These are phyloP conservation scores for Chlorella sp. DNA, from an alignment of 139 green algal genomes.

Conservation along the genomic window DNA sequence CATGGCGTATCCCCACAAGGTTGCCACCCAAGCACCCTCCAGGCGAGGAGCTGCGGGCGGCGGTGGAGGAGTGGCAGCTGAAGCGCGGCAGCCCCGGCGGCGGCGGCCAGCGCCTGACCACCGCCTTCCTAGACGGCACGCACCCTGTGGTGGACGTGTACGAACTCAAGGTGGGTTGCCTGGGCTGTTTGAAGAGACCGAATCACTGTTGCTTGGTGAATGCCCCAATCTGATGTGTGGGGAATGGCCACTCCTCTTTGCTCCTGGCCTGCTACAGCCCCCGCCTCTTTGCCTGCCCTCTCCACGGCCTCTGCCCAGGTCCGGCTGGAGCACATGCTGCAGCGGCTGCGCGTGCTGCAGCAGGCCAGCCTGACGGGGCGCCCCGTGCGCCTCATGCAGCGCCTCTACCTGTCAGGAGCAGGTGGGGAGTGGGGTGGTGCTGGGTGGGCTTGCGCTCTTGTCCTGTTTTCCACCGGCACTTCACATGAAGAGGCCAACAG, in stretches of 20 bases:
- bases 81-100: conserved; percentile 35
- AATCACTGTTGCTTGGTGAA: too few relatives aligned
- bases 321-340: conserved; percentile 86
- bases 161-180: conserved; percentile 82
- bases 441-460: too few relatives aligned
- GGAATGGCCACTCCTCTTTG: not conserved
- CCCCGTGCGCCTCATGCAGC: conserved; percentile 61
- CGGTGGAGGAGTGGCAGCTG: conserved; percentile 81
- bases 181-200: too few relatives aligned
- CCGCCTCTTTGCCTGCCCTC: not conserved
- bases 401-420: conserved; percentile 83
- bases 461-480: too few relatives aligned
- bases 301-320: conserved; percentile 48
- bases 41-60: conserved; percentile 66
- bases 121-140: conserved; percentile 86
- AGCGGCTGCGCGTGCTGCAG: conserved; percentile 77
- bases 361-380: conserved; percentile 60
- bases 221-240: too few relatives aligned
- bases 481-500: too few relatives aligned
- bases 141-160: conserved; percentile 88
- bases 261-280: too few relatives aligned
- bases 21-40: not conserved
- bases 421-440: too few relatives aligned
- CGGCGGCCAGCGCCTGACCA: conserved; percentile 65
- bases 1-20: too few relatives aligned